A percentile compares a stretch with the other conserved stretches of the same genome.
These are phyloP conservation scores for Candida berthetii DNA, from an alignment of 805 yeast species.

Conservation along the genomic window DNA sequence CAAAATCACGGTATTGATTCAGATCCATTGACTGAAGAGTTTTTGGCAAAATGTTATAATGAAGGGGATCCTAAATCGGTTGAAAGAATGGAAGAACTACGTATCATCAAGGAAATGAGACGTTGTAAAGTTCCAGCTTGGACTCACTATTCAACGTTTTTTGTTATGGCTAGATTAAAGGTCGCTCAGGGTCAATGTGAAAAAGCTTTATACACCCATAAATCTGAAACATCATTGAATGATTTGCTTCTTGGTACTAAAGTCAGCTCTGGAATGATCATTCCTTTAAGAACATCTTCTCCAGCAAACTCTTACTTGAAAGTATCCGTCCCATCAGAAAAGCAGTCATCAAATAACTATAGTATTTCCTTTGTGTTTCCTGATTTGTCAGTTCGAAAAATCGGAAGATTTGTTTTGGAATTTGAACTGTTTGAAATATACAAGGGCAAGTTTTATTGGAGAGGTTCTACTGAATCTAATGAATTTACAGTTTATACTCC, in stretches of 20 bases:
- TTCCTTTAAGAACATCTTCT: slow-evolving; percentile 11
- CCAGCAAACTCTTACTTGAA: slow-evolving; percentile 8
- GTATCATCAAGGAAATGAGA: slow-evolving; percentile 11
- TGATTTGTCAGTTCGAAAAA: slow-evolving; percentile 21
- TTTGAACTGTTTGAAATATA: slow-evolving; percentile 23
- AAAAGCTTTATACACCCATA: slow-evolving; percentile 4
- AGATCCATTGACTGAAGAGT: neutral
- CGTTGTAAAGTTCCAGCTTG: slow-evolving; percentile 14
- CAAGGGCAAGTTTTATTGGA: slow-evolving; percentile 15
- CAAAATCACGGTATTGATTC: too few relatives aligned
- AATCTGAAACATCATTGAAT: slow-evolving; percentile 6
- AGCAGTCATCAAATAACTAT: slow-evolving; percentile 10
- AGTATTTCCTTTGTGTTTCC: slow-evolving; percentile 24
- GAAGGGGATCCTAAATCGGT: slow-evolving; percentile 7
- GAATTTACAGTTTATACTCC: slow-evolving; percentile 22
- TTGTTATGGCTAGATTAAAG: slow-evolving; percentile 15
- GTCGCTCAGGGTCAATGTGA: slow-evolving; percentile 6
- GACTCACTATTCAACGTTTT: slow-evolving; percentile 21
- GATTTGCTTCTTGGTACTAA: slow-evolving; percentile 17
- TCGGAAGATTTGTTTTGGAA: slow-evolving; percentile 19
- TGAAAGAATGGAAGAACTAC: slow-evolving; percentile 15
- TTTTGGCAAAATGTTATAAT: neutral
- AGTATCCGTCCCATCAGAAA: slow-evolving; percentile 10
- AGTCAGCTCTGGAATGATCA: slow-evolving; percentile 19
- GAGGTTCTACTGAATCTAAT: slow-evolving; percentile 10